A percentile compares a stretch with the other conserved stretches of the same genome.
These are phyloP conservation scores for Udeniomyces megalosporus DNA, from an alignment of 768 basidiomycete species.

Conservation along the genomic window DNA sequence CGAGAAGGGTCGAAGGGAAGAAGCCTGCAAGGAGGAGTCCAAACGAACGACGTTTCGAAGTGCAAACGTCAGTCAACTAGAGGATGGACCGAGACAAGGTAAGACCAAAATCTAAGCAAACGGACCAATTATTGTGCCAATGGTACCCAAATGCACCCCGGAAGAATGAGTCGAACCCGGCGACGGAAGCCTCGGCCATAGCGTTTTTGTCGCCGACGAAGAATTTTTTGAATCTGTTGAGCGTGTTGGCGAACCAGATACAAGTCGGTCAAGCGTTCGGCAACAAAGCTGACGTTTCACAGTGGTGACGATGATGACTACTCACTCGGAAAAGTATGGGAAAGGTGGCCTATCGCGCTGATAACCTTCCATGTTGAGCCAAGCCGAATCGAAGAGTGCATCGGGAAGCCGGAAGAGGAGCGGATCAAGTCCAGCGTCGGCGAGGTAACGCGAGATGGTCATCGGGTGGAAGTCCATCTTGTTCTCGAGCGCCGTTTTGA, in stretches of 20 bases:
- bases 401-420: slow-evolving; percentile 79
- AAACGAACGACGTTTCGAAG: no score
- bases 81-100: no score
- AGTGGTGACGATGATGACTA: slow-evolving; percentile 20
- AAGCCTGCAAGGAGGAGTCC: no score
- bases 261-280: no score
- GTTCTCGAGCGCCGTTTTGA: slow-evolving; percentile 87
- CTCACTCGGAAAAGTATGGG: slow-evolving; percentile 75
- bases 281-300: no score
- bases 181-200: slow-evolving; percentile 65
- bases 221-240: slow-evolving; percentile 47
- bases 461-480: slow-evolving; percentile 88
- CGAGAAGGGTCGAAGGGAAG: slow-evolving; percentile 78
- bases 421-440: slow-evolving; percentile 70
- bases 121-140: slow-evolving; percentile 83
- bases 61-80: no score
- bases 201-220: slow-evolving; percentile 33
- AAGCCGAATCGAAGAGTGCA: slow-evolving; percentile 90
- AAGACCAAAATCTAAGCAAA: slow-evolving; percentile 1
- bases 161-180: slow-evolving; percentile 93
- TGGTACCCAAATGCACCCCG: slow-evolving; percentile 85
- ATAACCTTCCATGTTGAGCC: slow-evolving; percentile 83
- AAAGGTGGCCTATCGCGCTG: slow-evolving; percentile 86
- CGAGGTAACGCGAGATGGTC: slow-evolving; percentile 77
- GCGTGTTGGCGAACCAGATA: no score